Evolutionary conservation across 1,284 basidiomycete species (phyloP).

Genomic region (Trametes pubescens): DNA sequence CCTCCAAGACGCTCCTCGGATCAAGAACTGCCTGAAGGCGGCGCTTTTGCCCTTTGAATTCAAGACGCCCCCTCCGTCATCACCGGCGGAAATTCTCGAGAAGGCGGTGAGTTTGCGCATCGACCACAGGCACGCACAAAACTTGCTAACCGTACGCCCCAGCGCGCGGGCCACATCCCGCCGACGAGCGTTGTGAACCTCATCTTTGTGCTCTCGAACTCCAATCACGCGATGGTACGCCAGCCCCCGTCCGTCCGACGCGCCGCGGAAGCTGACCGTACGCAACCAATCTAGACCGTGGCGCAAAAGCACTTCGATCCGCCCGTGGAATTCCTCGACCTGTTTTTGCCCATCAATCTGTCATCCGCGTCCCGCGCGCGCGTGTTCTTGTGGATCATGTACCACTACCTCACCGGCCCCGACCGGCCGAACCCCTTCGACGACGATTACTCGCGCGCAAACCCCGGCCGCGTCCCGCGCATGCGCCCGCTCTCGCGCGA

Average conservation of each 20-base stretch:
- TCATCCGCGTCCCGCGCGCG: constrained; percentile 75
- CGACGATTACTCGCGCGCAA: constrained; percentile 48
- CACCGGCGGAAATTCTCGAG: constrained; percentile 73
- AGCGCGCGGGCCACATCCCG: constrained; percentile 68
- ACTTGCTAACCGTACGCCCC: constrained; percentile 11
- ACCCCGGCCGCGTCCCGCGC: constrained; percentile 50
- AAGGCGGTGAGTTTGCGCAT: constrained; percentile 57
- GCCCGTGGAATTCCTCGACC: constrained; percentile 78
- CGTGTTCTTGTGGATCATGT: constrained; percentile 69
- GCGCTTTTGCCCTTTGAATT: constrained; percentile 79
- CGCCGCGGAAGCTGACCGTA: constrained; percentile 22
- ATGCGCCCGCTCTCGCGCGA: constrained; percentile 46
- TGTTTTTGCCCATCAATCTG: constrained; percentile 80
- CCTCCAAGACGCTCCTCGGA: constrained; percentile 83
- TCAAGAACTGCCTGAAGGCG: constrained; percentile 81
- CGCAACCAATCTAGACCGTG: constrained; percentile 58
- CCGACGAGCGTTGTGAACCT: constrained; percentile 85
- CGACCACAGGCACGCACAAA: not conserved
- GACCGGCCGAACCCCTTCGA: constrained; percentile 51
- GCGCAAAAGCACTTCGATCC: constrained; percentile 78
- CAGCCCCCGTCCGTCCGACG: constrained; percentile 8
- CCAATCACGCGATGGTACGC: constrained; percentile 42
- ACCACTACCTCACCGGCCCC: constrained; percentile 56
- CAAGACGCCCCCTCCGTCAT: constrained; percentile 69
- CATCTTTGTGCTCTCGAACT: constrained; percentile 72